A percentile compares a stretch with the other conserved stretches of the same genome.
These are phyloP conservation scores for Teratosphaeria epicoccoides DNA, from an alignment of 2,329 filamentous ascomycete genomes.

Conservation along the genomic window DNA sequence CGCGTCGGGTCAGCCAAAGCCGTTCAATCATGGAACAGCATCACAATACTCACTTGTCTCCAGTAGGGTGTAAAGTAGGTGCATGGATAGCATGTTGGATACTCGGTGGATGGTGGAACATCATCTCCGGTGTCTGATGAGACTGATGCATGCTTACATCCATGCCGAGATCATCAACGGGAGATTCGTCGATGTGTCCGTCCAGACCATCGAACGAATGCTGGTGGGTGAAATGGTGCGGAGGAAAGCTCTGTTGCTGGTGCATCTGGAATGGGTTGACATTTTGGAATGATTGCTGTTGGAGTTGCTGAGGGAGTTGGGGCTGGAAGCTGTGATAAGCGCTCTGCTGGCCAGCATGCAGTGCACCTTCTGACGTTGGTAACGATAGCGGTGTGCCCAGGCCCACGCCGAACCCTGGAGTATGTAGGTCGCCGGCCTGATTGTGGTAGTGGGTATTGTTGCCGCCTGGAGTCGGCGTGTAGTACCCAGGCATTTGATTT, in stretches of 20 bases:
- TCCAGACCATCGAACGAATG: slow-evolving; percentile 68
- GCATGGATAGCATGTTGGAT: slow-evolving; percentile 38
- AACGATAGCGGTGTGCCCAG: slow-evolving; percentile 75
- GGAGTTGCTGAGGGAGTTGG: slow-evolving; percentile 49
- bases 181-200: slow-evolving; percentile 53
- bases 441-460: slow-evolving; percentile 71
- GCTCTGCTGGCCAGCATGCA: slow-evolving; percentile 49
- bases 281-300: slow-evolving; percentile 42
- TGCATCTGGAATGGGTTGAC: slow-evolving; percentile 59
- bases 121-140: slow-evolving; percentile 49
- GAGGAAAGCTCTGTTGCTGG: slow-evolving; percentile 52
- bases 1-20: slow-evolving; percentile 15
- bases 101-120: slow-evolving; percentile 44
- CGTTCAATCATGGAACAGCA: background rate
- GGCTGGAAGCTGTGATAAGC: slow-evolving; percentile 57
- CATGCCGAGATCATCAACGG: slow-evolving; percentile 46
- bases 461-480: slow-evolving; percentile 75
- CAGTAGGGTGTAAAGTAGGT: slow-evolving; percentile 28
- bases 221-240: slow-evolving; percentile 69
- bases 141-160: slow-evolving; percentile 52
- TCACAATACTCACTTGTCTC: slow-evolving; percentile 36
- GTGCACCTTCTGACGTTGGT: slow-evolving; percentile 55
- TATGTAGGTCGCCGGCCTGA: slow-evolving; percentile 75
- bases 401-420: slow-evolving; percentile 56
- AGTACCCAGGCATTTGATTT: slow-evolving; percentile 72